Conservation (phyloP, 768 basidiomycete genomes). For the Xerocomus spinulosus region DNA sequence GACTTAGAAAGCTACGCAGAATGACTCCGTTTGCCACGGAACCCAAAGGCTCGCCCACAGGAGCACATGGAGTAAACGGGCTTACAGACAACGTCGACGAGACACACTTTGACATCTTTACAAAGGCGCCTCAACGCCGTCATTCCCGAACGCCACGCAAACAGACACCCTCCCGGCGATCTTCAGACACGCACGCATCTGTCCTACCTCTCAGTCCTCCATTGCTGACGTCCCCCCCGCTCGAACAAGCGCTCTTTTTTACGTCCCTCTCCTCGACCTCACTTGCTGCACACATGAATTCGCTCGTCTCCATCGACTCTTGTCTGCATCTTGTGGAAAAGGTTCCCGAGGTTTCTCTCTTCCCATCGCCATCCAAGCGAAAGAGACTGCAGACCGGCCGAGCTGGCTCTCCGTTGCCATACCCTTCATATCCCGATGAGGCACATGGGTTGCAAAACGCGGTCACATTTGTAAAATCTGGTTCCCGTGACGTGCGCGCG, state of each 20-base stretch:
- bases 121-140: constrained; percentile 15
- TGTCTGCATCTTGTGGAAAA: not conserved
- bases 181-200: constrained; percentile 30
- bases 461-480: not conserved
- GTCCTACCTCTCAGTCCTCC: constrained; percentile 55
- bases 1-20: not conserved
- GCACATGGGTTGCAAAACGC: not conserved
- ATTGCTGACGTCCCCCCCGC: constrained; percentile 50
- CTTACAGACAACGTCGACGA: not conserved
- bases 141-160: constrained; percentile 3
- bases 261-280: constrained; percentile 24
- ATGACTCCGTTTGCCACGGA: constrained; percentile 11
- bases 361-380: constrained; percentile 15
- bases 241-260: constrained; percentile 56
- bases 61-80: not conserved
- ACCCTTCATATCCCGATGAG: constrained; percentile 19
- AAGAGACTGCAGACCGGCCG: constrained; percentile 3
- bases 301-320: not conserved
- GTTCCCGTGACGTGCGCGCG: constrained; percentile 6
- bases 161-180: constrained; percentile 4
- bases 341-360: constrained; percentile 16
- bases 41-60: not conserved
- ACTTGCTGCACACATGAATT: constrained; percentile 6
- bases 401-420: constrained; percentile 18
- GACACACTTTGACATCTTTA: constrained; percentile 11